Base-by-base conservation (phyloP, 805 yeast genomes). In the Candida ponderosae region DNA sequence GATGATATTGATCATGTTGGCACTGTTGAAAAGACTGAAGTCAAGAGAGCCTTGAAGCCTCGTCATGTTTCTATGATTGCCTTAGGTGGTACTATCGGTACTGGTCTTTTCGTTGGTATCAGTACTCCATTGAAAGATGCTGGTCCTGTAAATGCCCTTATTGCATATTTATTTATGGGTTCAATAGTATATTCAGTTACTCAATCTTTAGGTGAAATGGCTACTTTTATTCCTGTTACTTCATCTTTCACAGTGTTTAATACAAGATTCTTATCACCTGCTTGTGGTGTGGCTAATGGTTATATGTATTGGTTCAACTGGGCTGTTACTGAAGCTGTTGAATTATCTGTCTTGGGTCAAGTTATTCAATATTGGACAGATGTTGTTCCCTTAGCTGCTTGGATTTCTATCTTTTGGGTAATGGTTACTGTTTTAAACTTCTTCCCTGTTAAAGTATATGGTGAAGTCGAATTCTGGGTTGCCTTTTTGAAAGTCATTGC, bases 171-270 rank as follows among this genome's bases (percentile, higher is more conserved):
- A 8, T 78, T 77, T 56, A 75, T 79, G 66, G 82, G 83, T 35
- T 53, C 77, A 3, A 56, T 80, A 38, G 78, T 77, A 3, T 77
- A 67, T 47, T 70, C 72, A 18, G 76, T 80, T 31, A 74, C 81
- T 17, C 85, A 79, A 56, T 68, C 79, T 4, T 60, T 79, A 42
- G 86, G 85, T 47, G 87, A 80, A 59, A 76, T 80, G 85, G 85
- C 85, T 24, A 77, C 84, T 14, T 76, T 72, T 42, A 74, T 80
- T n/a, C 86, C 86, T 3, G 70, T 76, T 36, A 60, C 77, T 10
- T 62, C 72, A 2, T 76, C 84, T 1, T 76, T 80, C 53, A 72
- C 80, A 21, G 79, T 75, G 37, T 79, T 79, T 54, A 70, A 76
- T 23, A 63, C 77, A n/a, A 62, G 79, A 46, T 79, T 78, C 63